phyloP scores from a whole-genome alignment of 768 basidiomycete genomes.

The Naganishia antarctica region DNA sequence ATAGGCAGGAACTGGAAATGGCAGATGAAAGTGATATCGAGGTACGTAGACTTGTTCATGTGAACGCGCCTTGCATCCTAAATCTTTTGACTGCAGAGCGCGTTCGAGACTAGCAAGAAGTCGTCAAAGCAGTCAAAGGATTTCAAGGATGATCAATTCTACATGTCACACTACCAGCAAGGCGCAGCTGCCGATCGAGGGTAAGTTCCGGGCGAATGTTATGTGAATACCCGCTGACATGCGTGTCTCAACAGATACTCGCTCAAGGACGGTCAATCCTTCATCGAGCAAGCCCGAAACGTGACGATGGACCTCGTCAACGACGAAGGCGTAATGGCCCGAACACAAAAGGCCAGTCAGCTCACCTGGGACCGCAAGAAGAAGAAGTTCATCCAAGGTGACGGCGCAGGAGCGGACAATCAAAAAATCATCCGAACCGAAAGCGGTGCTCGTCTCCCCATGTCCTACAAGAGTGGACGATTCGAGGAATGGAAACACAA shows the following conservation, averaged over 20 bases:
- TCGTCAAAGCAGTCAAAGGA: conserved; percentile 45
- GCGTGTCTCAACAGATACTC: conserved; percentile 62
- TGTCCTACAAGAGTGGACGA: conserved; percentile 83
- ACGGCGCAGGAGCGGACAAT: conserved; percentile 81
- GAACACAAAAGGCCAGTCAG: conserved; percentile 54
- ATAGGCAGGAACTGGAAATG: conserved; percentile 56
- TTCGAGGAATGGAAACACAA: conserved; percentile 94
- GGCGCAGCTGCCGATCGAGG: conserved; percentile 83
- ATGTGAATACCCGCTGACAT: not conserved
- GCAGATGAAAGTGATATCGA: conserved; percentile 73
- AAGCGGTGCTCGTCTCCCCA: conserved; percentile 82
- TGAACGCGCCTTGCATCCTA: not conserved
- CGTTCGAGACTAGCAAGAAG: conserved; percentile 59
- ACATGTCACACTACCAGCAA: conserved; percentile 86
- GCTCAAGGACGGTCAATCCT: conserved; percentile 75
- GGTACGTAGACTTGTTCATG: conserved; percentile 52
- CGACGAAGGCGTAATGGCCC: conserved; percentile 63
- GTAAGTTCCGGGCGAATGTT: conserved; percentile 52
- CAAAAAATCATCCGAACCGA: conserved; percentile 90
- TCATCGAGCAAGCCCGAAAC: conserved; percentile 73
- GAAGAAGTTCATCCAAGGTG: conserved; percentile 85
- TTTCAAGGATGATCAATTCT: conserved; percentile 78
- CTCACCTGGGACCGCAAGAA: conserved; percentile 93
- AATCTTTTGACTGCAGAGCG: conserved; percentile 54
- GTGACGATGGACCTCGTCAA: conserved; percentile 76